Evolutionary conservation across 805 yeast genomes (phyloP).

Genomic region (Clavispora vitiphila): DNA sequence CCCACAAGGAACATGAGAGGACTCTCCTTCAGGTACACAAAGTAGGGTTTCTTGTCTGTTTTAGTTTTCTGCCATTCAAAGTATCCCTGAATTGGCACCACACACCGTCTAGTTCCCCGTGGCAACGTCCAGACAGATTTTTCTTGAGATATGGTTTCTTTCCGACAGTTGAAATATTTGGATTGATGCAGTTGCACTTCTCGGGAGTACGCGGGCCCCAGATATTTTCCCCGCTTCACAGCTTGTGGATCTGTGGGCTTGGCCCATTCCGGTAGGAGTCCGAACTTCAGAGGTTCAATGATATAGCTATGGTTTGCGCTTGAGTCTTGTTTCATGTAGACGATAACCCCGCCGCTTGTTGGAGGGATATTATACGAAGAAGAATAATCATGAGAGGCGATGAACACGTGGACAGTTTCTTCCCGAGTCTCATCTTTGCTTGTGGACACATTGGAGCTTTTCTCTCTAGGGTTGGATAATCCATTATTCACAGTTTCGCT

Average conservation of each 20-base stretch:
- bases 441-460: slow-evolving; percentile 4
- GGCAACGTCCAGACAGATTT: slow-evolving; percentile 56
- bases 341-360: slow-evolving; percentile 45
- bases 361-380: slow-evolving; percentile 62
- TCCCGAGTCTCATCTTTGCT: not conserved
- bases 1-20: slow-evolving; percentile 61
- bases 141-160: slow-evolving; percentile 49
- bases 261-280: slow-evolving; percentile 70
- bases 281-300: slow-evolving; percentile 68
- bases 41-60: slow-evolving; percentile 57
- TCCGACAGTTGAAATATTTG: slow-evolving; percentile 69
- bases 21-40: slow-evolving; percentile 47
- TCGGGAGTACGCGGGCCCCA: slow-evolving; percentile 20
- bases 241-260: slow-evolving; percentile 35
- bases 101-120: slow-evolving; percentile 52
- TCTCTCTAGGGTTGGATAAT: too few relatives aligned
- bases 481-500: slow-evolving; percentile 6
- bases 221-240: slow-evolving; percentile 12
- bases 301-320: slow-evolving; percentile 14
- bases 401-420: slow-evolving; percentile 4
- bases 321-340: slow-evolving; percentile 13
- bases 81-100: slow-evolving; percentile 77
- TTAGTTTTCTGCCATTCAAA: slow-evolving; percentile 66
- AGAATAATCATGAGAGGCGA: slow-evolving; percentile 11
- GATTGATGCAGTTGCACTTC: slow-evolving; percentile 34